Evolutionary conservation across 257 asterid genomes (phyloP).

Genomic region (Nicotiana tabacum): DNA sequence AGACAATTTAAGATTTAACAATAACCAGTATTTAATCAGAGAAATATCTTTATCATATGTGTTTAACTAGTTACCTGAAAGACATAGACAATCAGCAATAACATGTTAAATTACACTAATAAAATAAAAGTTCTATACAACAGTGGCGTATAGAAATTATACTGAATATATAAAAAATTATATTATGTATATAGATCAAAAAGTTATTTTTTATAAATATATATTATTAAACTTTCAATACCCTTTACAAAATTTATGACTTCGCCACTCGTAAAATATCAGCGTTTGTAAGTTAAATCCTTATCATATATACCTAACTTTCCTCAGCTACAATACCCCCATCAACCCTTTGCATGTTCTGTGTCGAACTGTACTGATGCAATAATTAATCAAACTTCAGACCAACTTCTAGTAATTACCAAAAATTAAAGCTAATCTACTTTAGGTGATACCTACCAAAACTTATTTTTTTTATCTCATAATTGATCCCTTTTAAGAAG

Average conservation of each 20-base stretch:
- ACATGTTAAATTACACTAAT: neutral
- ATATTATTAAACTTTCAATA: too few relatives aligned
- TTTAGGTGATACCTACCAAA: neutral
- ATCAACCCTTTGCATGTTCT: neutral
- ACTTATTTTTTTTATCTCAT: neutral
- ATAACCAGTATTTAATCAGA: too few relatives aligned
- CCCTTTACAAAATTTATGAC: too few relatives aligned
- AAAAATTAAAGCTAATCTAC: neutral
- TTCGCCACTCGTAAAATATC: too few relatives aligned
- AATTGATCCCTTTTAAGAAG: neutral
- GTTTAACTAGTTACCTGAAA: neutral
- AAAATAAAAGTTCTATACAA: neutral
- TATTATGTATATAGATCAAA: too few relatives aligned
- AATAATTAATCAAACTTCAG: neutral
- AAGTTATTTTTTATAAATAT: too few relatives aligned
- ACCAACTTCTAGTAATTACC: neutral
- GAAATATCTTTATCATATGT: neutral
- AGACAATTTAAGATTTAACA: too few relatives aligned
- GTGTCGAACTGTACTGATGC: neutral
- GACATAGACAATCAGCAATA: neutral
- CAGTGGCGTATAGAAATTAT: too few relatives aligned
- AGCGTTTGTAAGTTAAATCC: too few relatives aligned
- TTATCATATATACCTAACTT: neutral
- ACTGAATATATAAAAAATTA: too few relatives aligned
- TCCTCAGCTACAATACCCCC: neutral